These are phyloP conservation scores for Eremothecium cymbalariae DNA, from an alignment of 1,139 yeast genomes.

Conservation along the genomic window DNA sequence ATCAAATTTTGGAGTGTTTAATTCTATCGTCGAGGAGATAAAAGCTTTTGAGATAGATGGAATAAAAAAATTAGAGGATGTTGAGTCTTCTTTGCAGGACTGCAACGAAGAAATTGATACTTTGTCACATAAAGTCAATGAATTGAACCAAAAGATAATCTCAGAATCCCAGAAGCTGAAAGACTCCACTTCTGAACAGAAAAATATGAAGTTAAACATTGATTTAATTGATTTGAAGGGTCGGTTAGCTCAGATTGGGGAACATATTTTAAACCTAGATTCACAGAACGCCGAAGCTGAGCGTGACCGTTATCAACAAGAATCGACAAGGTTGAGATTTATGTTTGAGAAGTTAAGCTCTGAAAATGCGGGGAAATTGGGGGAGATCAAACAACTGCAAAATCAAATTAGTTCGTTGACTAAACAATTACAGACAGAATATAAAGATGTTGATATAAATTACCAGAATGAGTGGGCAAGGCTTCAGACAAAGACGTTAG, in stretches of 20 bases:
- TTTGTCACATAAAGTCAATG: conserved; percentile 17
- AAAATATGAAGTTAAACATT: conserved; percentile 48
- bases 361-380: conserved; percentile 67
- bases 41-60: conserved; percentile 5
- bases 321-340: conserved; percentile 47
- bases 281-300: conserved; percentile 56
- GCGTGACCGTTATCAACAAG: conserved; percentile 54
- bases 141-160: conserved; percentile 14
- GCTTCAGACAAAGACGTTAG: conserved; percentile 66
- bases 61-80: conserved; percentile 3
- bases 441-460: conserved; percentile 51
- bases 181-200: conserved; percentile 45
- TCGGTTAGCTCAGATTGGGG: conserved; percentile 33
- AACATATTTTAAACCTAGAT: conserved; percentile 39
- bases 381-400: conserved; percentile 77
- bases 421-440: conserved; percentile 61
- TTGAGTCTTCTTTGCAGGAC: conserved; percentile 9
- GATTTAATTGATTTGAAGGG: conserved; percentile 39
- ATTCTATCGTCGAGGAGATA: conserved; percentile 5
- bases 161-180: conserved; percentile 35
- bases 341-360: conserved; percentile 52
- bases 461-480: conserved; percentile 69
- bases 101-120: conserved; percentile 14
- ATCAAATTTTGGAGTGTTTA: background rate
- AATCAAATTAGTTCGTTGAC: conserved; percentile 56